Conservation (phyloP, 805 yeast genomes). For the Candida easanensis region DNA sequence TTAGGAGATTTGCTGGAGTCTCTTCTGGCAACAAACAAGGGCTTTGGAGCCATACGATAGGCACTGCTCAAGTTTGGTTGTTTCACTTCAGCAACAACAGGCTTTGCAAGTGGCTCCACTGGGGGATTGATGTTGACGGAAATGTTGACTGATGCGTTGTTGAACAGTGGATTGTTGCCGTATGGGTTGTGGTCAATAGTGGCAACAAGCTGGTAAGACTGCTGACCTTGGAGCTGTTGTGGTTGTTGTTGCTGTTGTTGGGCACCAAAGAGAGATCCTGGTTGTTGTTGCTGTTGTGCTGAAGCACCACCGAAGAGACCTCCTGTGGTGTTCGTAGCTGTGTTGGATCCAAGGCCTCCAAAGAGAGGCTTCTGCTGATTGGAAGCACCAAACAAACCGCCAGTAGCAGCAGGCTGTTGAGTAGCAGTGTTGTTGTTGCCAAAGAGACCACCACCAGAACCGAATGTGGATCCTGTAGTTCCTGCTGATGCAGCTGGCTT, state of each 20-base stretch:
- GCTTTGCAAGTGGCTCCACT: conserved; percentile 45
- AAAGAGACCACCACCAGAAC: conserved; percentile 33
- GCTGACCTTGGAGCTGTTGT: conserved; percentile 15
- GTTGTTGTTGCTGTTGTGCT: conserved; percentile 13
- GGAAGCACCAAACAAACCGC: conserved; percentile 29
- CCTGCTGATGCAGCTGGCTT: conserved; percentile 29
- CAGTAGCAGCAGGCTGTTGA: conserved; percentile 25
- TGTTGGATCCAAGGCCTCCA: conserved; percentile 30
- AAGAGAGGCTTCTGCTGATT: conserved; percentile 23
- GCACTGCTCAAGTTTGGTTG: conserved; percentile 58
- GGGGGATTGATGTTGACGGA: conserved; percentile 36
- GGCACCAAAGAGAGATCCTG: conserved; percentile 9
- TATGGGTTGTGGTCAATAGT: conserved; percentile 62
- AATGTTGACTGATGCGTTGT: conserved; percentile 32
- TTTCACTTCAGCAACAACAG: conserved; percentile 50
- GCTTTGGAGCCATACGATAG: conserved; percentile 63
- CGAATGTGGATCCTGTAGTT: conserved; percentile 19
- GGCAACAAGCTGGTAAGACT: conserved; percentile 26
- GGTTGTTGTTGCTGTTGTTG: conserved; percentile 21
- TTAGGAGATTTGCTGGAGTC: background rate
- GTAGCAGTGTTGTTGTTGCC: conserved; percentile 26
- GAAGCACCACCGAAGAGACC: conserved; percentile 28
- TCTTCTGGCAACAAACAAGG: conserved; percentile 39
- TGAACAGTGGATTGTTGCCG: conserved; percentile 72
- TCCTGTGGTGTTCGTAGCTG: conserved; percentile 21